Evolutionary conservation across 495 filamentous ascomycete genomes (phyloP).

Genomic region (Hyphodiscus hymeniophilus): DNA sequence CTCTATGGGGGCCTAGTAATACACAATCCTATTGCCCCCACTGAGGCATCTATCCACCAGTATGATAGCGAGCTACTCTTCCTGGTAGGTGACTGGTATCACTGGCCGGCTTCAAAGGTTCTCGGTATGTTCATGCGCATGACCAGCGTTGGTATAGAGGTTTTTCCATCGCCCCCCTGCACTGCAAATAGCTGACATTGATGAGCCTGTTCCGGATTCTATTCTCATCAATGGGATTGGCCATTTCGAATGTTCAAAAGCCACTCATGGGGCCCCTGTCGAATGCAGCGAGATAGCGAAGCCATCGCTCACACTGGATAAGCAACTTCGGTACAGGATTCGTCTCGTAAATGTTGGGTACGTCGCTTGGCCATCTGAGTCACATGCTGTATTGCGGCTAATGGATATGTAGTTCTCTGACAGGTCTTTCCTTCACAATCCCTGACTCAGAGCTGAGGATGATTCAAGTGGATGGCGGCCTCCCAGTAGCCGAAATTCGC

Average conservation of each 20-base stretch:
- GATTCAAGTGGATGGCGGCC: slow-evolving; percentile 32
- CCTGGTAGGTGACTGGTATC: slow-evolving; percentile 48
- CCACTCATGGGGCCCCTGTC: slow-evolving; percentile 37
- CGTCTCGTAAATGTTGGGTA: slow-evolving; percentile 17
- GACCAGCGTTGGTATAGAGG: slow-evolving; percentile 31
- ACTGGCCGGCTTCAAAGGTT: slow-evolving; percentile 28
- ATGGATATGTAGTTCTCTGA: too few species aligned
- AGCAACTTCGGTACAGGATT: slow-evolving; percentile 9
- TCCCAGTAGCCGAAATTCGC: slow-evolving; percentile 20
- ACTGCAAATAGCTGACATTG: slow-evolving; percentile 5
- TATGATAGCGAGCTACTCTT: slow-evolving; percentile 33
- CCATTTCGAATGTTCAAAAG: slow-evolving; percentile 39
- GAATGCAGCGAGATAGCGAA: slow-evolving; percentile 27
- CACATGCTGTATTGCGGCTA: too few species aligned
- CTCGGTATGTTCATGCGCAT: slow-evolving; percentile 36
- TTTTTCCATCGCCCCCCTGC: slow-evolving; percentile 5
- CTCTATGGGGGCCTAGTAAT: slow-evolving; percentile 48
- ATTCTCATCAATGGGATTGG: slow-evolving; percentile 42
- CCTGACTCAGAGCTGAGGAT: slow-evolving; percentile 8
- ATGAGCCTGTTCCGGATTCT: slow-evolving; percentile 45
- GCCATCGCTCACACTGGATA: slow-evolving; percentile 10
- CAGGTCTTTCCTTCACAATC: slow-evolving; percentile 9
- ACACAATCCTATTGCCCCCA: slow-evolving; percentile 30
- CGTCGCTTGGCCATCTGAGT: too few species aligned
- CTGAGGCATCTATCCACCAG: slow-evolving; percentile 5